phyloP scores from a whole-genome alignment of 2,329 filamentous ascomycete genomes.

The Rosellinia necatrix region DNA sequence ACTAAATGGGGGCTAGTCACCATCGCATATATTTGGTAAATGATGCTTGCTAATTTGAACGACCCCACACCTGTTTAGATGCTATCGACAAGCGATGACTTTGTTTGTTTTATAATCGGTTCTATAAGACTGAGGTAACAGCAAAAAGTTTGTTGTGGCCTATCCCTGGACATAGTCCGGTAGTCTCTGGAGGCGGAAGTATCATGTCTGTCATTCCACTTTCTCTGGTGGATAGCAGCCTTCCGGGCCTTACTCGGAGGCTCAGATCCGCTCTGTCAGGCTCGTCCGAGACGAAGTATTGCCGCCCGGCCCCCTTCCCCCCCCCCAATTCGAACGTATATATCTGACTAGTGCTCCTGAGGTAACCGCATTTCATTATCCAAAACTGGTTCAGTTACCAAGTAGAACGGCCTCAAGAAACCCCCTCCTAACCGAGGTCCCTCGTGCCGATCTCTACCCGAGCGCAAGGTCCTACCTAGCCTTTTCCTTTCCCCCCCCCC shows the following conservation, averaged over 20 bases:
- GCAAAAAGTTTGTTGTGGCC: neutral
- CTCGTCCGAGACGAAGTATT: neutral
- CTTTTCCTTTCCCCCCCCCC: no score
- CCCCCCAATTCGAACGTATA: no score
- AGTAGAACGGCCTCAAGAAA: no score
- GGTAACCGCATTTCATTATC: slow-evolving; percentile 47
- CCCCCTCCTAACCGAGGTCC: neutral
- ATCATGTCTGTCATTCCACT: no score
- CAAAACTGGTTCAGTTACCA: no score
- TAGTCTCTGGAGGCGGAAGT: neutral
- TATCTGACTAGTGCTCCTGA: neutral
- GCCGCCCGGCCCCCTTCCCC: no score
- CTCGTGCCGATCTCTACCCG: no score
- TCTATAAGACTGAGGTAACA: neutral
- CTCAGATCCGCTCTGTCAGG: neutral
- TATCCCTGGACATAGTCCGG: neutral
- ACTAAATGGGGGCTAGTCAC: neutral
- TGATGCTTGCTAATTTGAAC: neutral
- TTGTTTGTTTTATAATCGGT: neutral
- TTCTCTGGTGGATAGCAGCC: no score
- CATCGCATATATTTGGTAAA: neutral
- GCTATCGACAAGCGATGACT: neutral
- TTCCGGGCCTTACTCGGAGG: neutral
- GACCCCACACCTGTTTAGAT: neutral
- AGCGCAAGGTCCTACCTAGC: no score